phyloP scores from a whole-genome alignment of 805 yeast genomes.

The Spathaspora girioi region DNA sequence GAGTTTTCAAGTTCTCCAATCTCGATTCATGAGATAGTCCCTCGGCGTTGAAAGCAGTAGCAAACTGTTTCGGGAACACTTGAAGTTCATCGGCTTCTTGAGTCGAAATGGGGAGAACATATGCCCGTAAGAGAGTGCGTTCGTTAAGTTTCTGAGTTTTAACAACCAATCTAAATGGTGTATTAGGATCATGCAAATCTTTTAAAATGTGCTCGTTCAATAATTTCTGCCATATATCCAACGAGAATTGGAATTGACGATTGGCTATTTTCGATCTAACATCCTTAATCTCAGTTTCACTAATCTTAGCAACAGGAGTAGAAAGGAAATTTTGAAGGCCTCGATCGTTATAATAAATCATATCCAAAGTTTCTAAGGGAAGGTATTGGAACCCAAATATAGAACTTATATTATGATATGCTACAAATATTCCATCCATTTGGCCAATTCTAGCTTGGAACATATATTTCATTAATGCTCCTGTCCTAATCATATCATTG shows the following conservation, averaged over 20 bases:
- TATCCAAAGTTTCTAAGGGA: slow-evolving; percentile 70
- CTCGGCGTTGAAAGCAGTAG: slow-evolving; percentile 28
- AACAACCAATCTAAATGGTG: slow-evolving; percentile 26
- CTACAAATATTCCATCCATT: slow-evolving; percentile 95
- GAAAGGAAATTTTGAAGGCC: slow-evolving; percentile 9
- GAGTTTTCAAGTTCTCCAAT: slow-evolving; percentile 18
- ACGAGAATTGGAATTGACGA: slow-evolving; percentile 60
- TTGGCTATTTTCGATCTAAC: slow-evolving; percentile 51
- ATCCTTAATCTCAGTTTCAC: not conserved
- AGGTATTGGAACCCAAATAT: slow-evolving; percentile 90
- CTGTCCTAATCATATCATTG: slow-evolving; percentile 67
- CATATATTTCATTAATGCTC: slow-evolving; percentile 75
- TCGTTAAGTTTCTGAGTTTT: slow-evolving; percentile 10
- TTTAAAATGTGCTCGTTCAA: slow-evolving; percentile 19
- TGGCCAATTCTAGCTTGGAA: slow-evolving; percentile 92
- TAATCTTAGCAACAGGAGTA: slow-evolving; percentile 22
- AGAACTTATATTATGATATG: slow-evolving; percentile 77
- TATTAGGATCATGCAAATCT: slow-evolving; percentile 19
- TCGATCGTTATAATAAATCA: slow-evolving; percentile 20
- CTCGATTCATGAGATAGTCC: slow-evolving; percentile 19
- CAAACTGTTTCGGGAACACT: slow-evolving; percentile 17
- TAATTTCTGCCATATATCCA: slow-evolving; percentile 44
- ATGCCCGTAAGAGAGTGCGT: slow-evolving; percentile 9
- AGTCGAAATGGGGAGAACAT: slow-evolving; percentile 25
- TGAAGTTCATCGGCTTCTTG: slow-evolving; percentile 21